Evolutionary conservation across 2,329 filamentous ascomycete genomes (phyloP).

Genomic region (Nothophaeocryptopus gaeumannii): DNA sequence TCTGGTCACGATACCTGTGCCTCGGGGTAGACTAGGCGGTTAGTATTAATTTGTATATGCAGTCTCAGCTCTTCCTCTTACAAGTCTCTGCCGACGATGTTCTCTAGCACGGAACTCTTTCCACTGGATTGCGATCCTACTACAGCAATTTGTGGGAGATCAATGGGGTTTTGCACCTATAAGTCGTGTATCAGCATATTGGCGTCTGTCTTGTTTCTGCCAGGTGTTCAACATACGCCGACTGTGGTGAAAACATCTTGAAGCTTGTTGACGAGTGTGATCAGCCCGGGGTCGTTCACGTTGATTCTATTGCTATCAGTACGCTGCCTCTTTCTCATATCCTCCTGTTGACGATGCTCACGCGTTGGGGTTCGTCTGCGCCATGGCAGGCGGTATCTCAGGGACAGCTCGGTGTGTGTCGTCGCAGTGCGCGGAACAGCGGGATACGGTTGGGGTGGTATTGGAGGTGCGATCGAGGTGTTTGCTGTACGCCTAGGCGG

Average conservation of each 20-base stretch:
- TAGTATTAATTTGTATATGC: conserved; percentile 7
- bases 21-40: conserved; percentile 76
- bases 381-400: conserved; percentile 28
- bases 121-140: conserved; percentile 98
- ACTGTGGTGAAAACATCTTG: conserved; percentile 99
- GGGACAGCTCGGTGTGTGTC: background rate
- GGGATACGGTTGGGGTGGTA: background rate
- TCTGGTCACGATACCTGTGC: conserved; percentile 94
- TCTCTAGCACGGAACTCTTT: conserved; percentile 98
- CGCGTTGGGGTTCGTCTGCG: conserved; percentile 33
- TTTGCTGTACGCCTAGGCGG: too few relatives aligned
- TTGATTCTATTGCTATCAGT: conserved; percentile 55
- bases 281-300: conserved; percentile 67
- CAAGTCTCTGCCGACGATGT: conserved; percentile 99
- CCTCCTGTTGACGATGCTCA: conserved; percentile 16
- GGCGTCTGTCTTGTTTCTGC: conserved; percentile 5
- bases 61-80: conserved; percentile 52
- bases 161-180: conserved; percentile 96
- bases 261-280: conserved; percentile 92
- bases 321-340: background rate
- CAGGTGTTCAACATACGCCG: conserved; percentile 58
- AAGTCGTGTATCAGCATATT: conserved; percentile 20
- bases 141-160: conserved; percentile 95
- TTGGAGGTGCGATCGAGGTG: too few relatives aligned
- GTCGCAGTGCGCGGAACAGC: background rate